Conservation (phyloP, 805 yeast species). For the Candida parachauliodes region DNA sequence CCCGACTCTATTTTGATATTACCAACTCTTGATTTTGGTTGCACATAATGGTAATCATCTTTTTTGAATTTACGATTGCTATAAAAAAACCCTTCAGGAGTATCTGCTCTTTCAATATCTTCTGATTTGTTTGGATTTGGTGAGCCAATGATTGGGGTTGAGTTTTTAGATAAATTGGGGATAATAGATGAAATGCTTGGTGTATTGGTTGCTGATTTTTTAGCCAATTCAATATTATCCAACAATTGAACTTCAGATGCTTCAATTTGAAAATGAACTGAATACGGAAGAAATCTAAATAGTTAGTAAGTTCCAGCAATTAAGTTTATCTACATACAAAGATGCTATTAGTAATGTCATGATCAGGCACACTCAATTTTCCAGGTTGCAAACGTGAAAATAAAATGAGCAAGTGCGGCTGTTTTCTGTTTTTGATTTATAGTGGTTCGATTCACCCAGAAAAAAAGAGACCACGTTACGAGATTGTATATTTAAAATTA, state of each 20-base stretch:
- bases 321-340: conserved; percentile 42
- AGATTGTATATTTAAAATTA: too few relatives aligned
- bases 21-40: conserved; percentile 42
- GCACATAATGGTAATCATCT: conserved; percentile 30
- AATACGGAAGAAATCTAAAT: conserved; percentile 62
- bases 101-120: conserved; percentile 17
- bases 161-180: conserved; percentile 12
- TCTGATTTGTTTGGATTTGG: not conserved
- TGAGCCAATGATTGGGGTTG: conserved; percentile 14
- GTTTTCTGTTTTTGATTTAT: conserved; percentile 3
- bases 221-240: conserved; percentile 13
- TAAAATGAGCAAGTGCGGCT: not conserved
- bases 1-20: conserved; percentile 24
- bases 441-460: too few relatives aligned
- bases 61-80: conserved; percentile 9
- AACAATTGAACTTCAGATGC: conserved; percentile 12
- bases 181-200: not conserved
- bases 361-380: too few relatives aligned
- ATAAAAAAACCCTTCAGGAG: conserved; percentile 55
- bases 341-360: conserved; percentile 75
- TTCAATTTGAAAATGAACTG: conserved; percentile 61
- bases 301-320: conserved; percentile 10
- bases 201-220: conserved; percentile 7
- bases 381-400: too few relatives aligned
- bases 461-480: too few relatives aligned